Base-by-base conservation (phyloP, 1,284 basidiomycete genomes). In the Entoloma clypeatum region DNA sequence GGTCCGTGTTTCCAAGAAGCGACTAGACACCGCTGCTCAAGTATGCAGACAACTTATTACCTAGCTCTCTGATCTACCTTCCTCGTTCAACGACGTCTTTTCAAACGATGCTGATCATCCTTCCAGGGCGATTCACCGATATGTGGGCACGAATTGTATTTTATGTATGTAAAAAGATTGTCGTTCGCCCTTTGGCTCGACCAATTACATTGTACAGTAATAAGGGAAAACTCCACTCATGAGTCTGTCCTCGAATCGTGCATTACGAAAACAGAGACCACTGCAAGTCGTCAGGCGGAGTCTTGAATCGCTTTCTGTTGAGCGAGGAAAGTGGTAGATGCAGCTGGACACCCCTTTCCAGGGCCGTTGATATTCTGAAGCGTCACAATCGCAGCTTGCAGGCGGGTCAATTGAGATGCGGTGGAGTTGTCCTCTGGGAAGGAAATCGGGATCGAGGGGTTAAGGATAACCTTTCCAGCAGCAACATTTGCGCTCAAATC, bases 1-100 rank as follows among this genome's bases (percentile, higher is more conserved):
- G 91, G 90, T 94, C 91, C 91, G 91, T 93, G 92, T 94, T 94
- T 92, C 91, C 82, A 87, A 95, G 90, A 85, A 81, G 88, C 86
- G 92, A 87, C 75, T 90, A 95, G 91, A 94, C 89, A 89, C 80
- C 92, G 86, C 86, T 84, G 78, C 69, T 74, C 71, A 70, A 76
- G 62, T 64, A 72, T 91, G 89, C 85, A 73, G 89, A 92, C 56
- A 87, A 62, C 59, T 54, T 60, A 75, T 72, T 78, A 77, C 88
- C 80, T 90, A 86, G 89, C 86, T 64, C 62, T 83, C 92, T 95
- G 92, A 95, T 52, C 50, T 50, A 49, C 51, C 36, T 53, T 36
- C 49, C 43, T 36, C 29, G 34, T 34, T 42, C 41, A 42, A 32
- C 16, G 2, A 16, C 14, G 13, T 39, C 25, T 21, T 17, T 17